A percentile compares a stretch with the other conserved stretches of the same genome.
phyloP scores from a whole-genome alignment of 805 yeast genomes.

The Candida patagonica region DNA sequence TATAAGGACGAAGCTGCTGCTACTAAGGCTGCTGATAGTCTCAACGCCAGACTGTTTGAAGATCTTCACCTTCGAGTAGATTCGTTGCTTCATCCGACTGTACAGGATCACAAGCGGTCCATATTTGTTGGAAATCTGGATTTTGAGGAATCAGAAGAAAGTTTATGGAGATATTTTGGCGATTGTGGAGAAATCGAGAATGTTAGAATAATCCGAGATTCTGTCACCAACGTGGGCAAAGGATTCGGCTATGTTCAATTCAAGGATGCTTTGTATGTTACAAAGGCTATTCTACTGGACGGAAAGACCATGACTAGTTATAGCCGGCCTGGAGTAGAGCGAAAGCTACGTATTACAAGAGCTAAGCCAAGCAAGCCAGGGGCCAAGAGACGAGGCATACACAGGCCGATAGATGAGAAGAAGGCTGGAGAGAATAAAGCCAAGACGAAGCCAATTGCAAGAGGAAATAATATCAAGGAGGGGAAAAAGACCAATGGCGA shows the following conservation, averaged over 20 bases:
- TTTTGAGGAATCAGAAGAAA: slow-evolving; percentile 87
- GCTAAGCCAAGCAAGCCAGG: no score
- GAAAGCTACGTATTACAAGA: slow-evolving; percentile 72
- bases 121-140: slow-evolving; percentile 91
- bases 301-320: slow-evolving; percentile 44
- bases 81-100: slow-evolving; percentile 84
- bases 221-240: slow-evolving; percentile 90
- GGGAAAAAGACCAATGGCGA: no score
- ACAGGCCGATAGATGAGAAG: no score
- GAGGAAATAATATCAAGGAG: no score
- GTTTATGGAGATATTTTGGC: slow-evolving; percentile 73
- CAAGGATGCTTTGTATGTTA: slow-evolving; percentile 53
- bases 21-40: slow-evolving; percentile 31
- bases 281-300: slow-evolving; percentile 70
- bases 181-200: slow-evolving; percentile 66
- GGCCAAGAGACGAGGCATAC: no score
- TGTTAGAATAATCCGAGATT: slow-evolving; percentile 83
- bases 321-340: slow-evolving; percentile 22
- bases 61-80: slow-evolving; percentile 82
- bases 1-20: slow-evolving; percentile 44
- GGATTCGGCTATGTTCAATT: slow-evolving; percentile 97
- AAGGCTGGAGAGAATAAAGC: no score
- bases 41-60: slow-evolving; percentile 62
- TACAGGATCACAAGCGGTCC: slow-evolving; percentile 73
- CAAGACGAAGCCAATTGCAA: no score